Evolutionary conservation across 306 rosid genomes (phyloP).

Genomic region (Prinsepia uniflora): DNA sequence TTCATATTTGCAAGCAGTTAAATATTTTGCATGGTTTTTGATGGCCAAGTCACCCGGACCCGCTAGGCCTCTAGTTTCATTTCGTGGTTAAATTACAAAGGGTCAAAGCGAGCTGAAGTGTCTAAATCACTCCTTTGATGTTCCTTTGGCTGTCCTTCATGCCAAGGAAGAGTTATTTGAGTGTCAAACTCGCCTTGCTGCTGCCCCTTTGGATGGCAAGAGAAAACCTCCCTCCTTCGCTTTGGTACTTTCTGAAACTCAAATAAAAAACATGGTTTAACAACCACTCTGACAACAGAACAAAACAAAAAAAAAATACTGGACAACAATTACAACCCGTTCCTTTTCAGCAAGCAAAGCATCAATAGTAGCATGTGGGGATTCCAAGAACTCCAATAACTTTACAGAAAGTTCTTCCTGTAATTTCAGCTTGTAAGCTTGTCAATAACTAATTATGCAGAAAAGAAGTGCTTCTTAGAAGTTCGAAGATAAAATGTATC

Average conservation of each 20-base stretch:
- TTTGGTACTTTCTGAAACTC: constrained; percentile 70
- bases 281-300: neutral
- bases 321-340: constrained; percentile 47
- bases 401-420: constrained; percentile 89
- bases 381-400: constrained; percentile 87
- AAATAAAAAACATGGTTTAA: constrained; percentile 26
- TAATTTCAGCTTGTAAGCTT: constrained; percentile 21
- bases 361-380: constrained; percentile 86
- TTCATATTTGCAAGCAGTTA: no score
- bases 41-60: no score
- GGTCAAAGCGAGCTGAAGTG: no score
- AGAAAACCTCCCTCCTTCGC: constrained; percentile 58
- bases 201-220: no score
- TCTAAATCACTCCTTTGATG: no score
- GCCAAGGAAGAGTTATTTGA: no score
- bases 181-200: no score
- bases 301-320: neutral
- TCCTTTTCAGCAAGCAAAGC: constrained; percentile 79
- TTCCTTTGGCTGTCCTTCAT: no score
- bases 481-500: neutral
- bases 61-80: no score
- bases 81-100: no score
- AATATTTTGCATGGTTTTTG: no score
- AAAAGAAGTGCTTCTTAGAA: neutral
- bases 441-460: neutral